Base-by-base conservation (phyloP, 1,139 yeast genomes). In the Scheffersomyces stambukii region DNA sequence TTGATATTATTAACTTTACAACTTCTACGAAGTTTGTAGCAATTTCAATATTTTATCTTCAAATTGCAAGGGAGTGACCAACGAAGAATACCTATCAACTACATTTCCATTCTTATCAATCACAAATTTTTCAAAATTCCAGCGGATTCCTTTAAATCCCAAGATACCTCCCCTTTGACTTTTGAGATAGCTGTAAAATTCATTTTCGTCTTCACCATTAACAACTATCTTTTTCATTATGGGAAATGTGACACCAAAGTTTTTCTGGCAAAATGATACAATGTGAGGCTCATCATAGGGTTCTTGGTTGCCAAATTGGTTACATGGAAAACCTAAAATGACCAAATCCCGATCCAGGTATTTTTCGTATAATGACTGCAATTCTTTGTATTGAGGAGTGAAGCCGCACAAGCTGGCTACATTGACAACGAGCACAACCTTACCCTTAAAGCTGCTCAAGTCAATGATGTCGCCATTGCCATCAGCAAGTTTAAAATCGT, bases 91-190 rank as follows among this genome's bases (percentile, higher is more conserved):
- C 51, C 98, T 73, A 34, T 66, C 69, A 25, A 73, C 75, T 24
- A 88, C 96, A 1, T 72, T 52, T 29, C 98, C 98, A 3, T 75
- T 48, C 46, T 70, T 70, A 52, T 80, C 79, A 31, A 91, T 54
- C 30, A 91, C 48, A 61, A 91, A 91, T 65, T 91, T 91, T 57
- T 89, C 97, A 53, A 89, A 91, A 64, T 91, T 91, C 98, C 97
- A 91, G 54, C 84, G 78, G 45, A 89, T 73, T 17, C 95, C 91
- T 37, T 67, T 70, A 54, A 86, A 78, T 10, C 95, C 95, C 26
- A 88, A 56, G 9, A 73, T 44, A 13, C 93, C 94, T 5, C 43
- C 35, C 23, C 44, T 37, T 23, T 47, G 23, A 5, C 21, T 29
- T 36, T 66, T 67, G 31, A 67, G 46, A 35, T 38, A 61, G 3